These are phyloP conservation scores for Barnettozyma sp. DNA, from an alignment of 805 yeast species.

Conservation along the genomic window DNA sequence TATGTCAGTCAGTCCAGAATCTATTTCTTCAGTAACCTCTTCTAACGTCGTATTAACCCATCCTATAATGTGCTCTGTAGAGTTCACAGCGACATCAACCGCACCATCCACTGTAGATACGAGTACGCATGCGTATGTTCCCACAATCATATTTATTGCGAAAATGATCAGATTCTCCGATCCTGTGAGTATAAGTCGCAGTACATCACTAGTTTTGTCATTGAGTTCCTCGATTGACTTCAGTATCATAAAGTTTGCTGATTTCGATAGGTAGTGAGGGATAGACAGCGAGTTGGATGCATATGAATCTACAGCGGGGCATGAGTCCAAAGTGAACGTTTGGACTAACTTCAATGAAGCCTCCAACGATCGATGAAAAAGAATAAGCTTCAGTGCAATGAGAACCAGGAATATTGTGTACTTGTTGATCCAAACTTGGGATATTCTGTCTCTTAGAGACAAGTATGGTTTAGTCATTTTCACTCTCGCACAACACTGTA, in stretches of 20 bases:
- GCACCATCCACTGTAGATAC: conserved; percentile 69
- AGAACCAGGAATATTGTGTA: conserved; percentile 51
- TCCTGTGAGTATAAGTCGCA: conserved; percentile 45
- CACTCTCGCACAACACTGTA: too few species aligned
- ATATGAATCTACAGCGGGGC: conserved; percentile 39
- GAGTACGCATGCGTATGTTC: conserved; percentile 81
- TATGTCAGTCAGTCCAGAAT: conserved; percentile 58
- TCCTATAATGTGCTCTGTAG: conserved; percentile 55
- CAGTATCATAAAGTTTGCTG: conserved; percentile 48
- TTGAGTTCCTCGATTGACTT: conserved; percentile 43
- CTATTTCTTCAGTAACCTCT: conserved; percentile 50
- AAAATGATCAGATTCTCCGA: conserved; percentile 56
- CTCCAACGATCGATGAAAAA: conserved; percentile 46
- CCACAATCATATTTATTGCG: conserved; percentile 64
- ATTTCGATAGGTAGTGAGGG: conserved; percentile 50
- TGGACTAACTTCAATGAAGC: conserved; percentile 36
- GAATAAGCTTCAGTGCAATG: conserved; percentile 49
- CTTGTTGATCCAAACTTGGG: conserved; percentile 64
- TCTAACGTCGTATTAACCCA: conserved; percentile 56
- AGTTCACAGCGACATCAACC: conserved; percentile 63
- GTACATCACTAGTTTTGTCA: conserved; percentile 35
- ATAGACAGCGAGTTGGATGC: conserved; percentile 32
- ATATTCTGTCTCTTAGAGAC: conserved; percentile 43
- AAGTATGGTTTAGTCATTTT: conserved; percentile 32
- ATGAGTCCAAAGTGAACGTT: conserved; percentile 34